A percentile compares a stretch with the other conserved stretches of the same genome.
Conservation (phyloP, 2,329 filamentous ascomycete species). For the Dendrostoma leiphaemia region DNA sequence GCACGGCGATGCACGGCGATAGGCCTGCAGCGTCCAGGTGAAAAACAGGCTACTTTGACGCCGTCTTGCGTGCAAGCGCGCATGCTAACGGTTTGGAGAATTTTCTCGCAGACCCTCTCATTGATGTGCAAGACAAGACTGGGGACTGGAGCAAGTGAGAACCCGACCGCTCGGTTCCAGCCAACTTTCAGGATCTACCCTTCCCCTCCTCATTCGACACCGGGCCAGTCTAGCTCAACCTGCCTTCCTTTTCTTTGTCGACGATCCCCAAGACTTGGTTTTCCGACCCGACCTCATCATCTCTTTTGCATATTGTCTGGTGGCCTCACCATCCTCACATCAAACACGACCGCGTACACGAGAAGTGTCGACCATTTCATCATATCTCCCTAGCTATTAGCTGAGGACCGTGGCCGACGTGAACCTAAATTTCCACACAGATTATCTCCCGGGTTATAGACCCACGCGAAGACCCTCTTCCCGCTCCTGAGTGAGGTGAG, state of each 20-base stretch:
- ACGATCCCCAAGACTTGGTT: not conserved
- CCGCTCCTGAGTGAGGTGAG: not conserved
- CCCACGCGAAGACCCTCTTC: not conserved
- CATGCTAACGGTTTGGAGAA: not conserved
- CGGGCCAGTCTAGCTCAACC: not conserved
- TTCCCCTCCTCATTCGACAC: not conserved
- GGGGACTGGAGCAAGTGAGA: not conserved
- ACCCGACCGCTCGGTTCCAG: conserved; percentile 9
- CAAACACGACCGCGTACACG: not conserved
- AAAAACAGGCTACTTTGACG: no score
- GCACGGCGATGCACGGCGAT: no score
- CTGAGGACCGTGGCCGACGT: not conserved
- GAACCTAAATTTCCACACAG: not conserved
- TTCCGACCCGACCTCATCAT: not conserved
- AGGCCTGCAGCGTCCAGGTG: no score
- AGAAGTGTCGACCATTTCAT: not conserved
- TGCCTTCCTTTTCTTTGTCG: not conserved
- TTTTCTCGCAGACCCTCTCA: not conserved
- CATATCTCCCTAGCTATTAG: no score
- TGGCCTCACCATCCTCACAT: not conserved
- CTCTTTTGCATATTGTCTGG: not conserved
- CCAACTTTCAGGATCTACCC: not conserved
- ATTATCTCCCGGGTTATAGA: not conserved
- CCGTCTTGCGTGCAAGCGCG: not conserved
- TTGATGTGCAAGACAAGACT: no score